A percentile compares a stretch with the other conserved stretches of the same genome.
These are phyloP conservation scores for Setomelanomma holmii DNA, from an alignment of 2,329 filamentous ascomycete genomes.

Conservation along the genomic window DNA sequence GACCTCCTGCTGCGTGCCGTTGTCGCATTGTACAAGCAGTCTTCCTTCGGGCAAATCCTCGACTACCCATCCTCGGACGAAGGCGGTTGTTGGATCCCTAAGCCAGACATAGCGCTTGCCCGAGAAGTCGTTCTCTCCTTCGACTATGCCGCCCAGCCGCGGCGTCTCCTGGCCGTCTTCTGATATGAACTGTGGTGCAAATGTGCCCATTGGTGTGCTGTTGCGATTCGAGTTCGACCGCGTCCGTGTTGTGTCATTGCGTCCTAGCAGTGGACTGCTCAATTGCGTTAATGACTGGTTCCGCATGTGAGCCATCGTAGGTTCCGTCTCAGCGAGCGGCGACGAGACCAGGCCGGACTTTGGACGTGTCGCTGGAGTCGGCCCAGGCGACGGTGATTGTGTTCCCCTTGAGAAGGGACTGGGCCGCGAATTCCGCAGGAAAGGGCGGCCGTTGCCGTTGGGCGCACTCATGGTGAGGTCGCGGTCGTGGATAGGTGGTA, in stretches of 20 bases:
- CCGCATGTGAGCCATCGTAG: conserved; percentile 65
- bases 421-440: conserved; percentile 67
- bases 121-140: conserved; percentile 98
- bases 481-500: conserved; percentile 13
- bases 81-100: conserved; percentile 83
- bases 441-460: conserved; percentile 69
- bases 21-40: conserved; percentile 89
- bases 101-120: conserved; percentile 99
- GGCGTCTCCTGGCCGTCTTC: conserved; percentile 72
- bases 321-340: conserved; percentile 56
- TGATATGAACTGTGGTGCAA: conserved; percentile 93
- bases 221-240: conserved; percentile 71
- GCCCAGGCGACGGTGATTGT: conserved; percentile 67
- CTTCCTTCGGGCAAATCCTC: conserved; percentile 75
- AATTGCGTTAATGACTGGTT: conserved; percentile 69
- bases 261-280: conserved; percentile 43
- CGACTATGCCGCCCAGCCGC: conserved; percentile 72
- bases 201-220: conserved; percentile 76
- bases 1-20: conserved; percentile 92
- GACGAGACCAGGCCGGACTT: conserved; percentile 78
- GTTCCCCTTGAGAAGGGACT: conserved; percentile 78
- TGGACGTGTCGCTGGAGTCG: conserved; percentile 62
- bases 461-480: conserved; percentile 59
- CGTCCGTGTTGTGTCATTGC: conserved; percentile 45
- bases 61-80: conserved; percentile 90